These are phyloP conservation scores for Inonotus hispidus DNA, from an alignment of 1,284 basidiomycete genomes.

Conservation along the genomic window DNA sequence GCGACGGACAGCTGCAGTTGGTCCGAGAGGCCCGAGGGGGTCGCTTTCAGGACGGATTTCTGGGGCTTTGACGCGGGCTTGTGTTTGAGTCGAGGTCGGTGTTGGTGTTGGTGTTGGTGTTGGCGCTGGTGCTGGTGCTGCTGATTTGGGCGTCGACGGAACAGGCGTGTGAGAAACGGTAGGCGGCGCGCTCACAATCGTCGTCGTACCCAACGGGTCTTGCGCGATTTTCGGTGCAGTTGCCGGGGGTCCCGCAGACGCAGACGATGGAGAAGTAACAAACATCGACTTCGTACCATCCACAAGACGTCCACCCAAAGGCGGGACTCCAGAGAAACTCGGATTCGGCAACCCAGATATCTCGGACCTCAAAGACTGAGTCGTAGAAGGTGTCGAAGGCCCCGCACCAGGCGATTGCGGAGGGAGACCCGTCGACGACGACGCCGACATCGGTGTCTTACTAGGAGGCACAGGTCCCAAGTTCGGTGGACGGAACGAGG, in stretches of 20 bases:
- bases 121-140: not conserved
- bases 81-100: not conserved
- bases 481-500: conserved; percentile 15
- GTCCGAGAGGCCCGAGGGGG: conserved; percentile 16
- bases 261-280: conserved; percentile 38
- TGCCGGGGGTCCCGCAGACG: conserved; percentile 32
- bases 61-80: not conserved
- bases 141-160: not conserved
- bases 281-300: conserved; percentile 78
- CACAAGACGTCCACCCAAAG: conserved; percentile 57
- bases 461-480: conserved; percentile 8
- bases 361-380: conserved; percentile 10
- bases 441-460: conserved; percentile 18
- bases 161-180: conserved; percentile 14
- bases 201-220: not conserved
- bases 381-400: conserved; percentile 32
- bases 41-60: conserved; percentile 12
- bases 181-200: not conserved
- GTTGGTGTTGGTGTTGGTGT: not conserved
- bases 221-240: conserved; percentile 22
- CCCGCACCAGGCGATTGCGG: conserved; percentile 51
- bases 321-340: conserved; percentile 37
- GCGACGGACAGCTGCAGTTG: conserved; percentile 8
- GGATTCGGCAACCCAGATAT: conserved; percentile 22
- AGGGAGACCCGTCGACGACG: conserved; percentile 22